Base-by-base conservation (phyloP, 2,329 filamentous ascomycete species). In the Trichoderma sp. region DNA sequence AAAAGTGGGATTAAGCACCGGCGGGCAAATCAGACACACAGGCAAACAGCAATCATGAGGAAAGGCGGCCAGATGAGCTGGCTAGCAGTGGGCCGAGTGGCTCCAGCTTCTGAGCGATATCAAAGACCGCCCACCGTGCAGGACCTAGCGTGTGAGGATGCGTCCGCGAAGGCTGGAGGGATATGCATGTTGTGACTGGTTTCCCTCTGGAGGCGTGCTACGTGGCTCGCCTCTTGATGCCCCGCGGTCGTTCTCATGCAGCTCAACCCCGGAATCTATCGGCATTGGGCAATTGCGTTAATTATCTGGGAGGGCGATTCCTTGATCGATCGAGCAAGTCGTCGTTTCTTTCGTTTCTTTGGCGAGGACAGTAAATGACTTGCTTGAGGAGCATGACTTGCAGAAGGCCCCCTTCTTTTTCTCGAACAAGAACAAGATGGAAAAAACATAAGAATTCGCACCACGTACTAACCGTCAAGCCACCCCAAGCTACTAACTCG, bases 161-260 rank as follows among this genome's bases (percentile, higher is more conserved):
- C 67, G 73, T 71, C 74, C 71, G 74, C 57, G 55, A 66, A 68
- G 68, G 66, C 57, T 73, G 72, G 57, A 68, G 64, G 61, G 55
- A 68, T 50, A 69, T 73, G 67, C 69, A 65, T 43, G 66, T 36
- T 36, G 65, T 53, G 61, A 66, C 72, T 77, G 76, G 75, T 75
- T 77, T 77, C 74, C 73, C 76, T 76, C 75, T 73, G 74, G 76
- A 76, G 74, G 71, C 71, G 75, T 80, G 79, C 79, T 80, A 80
- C 79, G 79, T 80, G 79, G 79, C 79, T 77, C 77, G 76, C 74
- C 73, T 79, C 74, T 75, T 58, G 73, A 74, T 76, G 76, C 74
- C 73, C 76, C 76, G 74, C 73, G 74, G 75, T 71, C 71, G 74
- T 75, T 74, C 74, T 76, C 76, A 76, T 70, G 77, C 76, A 78